Conservation (phyloP, 192 early-diverging fungal species). For the Coemansia sp. region DNA sequence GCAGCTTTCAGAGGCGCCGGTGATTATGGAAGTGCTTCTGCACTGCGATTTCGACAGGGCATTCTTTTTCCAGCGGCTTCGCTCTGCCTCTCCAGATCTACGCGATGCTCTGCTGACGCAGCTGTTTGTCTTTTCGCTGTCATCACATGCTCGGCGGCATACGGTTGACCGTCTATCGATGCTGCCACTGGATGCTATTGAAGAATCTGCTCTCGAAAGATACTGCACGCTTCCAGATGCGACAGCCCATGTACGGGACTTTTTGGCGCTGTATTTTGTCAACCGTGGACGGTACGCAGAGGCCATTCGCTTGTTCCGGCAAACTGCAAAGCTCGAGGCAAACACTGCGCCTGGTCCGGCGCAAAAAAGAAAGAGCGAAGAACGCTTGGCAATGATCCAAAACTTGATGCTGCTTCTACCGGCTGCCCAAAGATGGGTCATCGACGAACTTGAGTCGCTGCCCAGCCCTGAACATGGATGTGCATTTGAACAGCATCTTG, state of each 20-base stretch:
- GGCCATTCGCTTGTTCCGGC: conserved; percentile 43
- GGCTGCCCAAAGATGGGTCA: conserved; percentile 33
- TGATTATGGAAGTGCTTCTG: conserved; percentile 41
- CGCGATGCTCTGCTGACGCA: conserved; percentile 40
- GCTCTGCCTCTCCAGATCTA: conserved; percentile 13
- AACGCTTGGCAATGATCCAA: conserved; percentile 34
- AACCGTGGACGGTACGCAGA: conserved; percentile 44
- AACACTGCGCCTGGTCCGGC: conserved; percentile 7
- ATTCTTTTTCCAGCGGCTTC: conserved; percentile 45
- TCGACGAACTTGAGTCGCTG: conserved; percentile 26
- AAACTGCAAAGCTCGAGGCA: conserved; percentile 17
- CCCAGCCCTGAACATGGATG: not conserved
- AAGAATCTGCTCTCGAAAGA: conserved; percentile 32
- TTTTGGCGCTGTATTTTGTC: conserved; percentile 50
- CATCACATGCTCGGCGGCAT: conserved; percentile 13
- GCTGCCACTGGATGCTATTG: conserved; percentile 34
- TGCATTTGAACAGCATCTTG: not conserved
- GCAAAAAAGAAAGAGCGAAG: conserved; percentile 33
- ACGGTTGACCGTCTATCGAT: conserved; percentile 27
- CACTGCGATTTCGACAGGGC: conserved; percentile 42
- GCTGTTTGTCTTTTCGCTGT: conserved; percentile 42
- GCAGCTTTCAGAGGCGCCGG: conserved; percentile 18
- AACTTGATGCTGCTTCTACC: conserved; percentile 46
- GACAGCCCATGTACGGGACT: conserved; percentile 30
- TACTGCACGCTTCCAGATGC: conserved; percentile 23